phyloP scores from a whole-genome alignment of 1,284 basidiomycete genomes.

The Somion occarium region DNA sequence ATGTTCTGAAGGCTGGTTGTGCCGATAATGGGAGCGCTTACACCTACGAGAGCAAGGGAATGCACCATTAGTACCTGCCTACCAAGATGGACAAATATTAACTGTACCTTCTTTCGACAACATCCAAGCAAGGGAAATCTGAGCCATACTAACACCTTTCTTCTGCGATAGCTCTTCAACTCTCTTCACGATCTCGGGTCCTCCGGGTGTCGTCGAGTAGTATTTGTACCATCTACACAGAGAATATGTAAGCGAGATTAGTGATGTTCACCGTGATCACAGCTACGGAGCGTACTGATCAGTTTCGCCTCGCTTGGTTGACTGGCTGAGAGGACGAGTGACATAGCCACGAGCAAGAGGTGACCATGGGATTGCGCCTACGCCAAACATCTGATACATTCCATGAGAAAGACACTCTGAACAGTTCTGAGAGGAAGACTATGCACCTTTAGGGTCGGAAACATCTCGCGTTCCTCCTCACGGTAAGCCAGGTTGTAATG shows the following conservation, averaged over 20 bases:
- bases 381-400: slow-evolving; percentile 17
- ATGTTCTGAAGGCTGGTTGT: slow-evolving; percentile 31
- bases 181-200: slow-evolving; percentile 14
- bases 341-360: slow-evolving; percentile 30
- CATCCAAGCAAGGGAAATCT: slow-evolving; percentile 34
- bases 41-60: slow-evolving; percentile 12
- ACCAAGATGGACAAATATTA: too few relatives aligned
- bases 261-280: too few relatives aligned
- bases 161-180: slow-evolving; percentile 35
- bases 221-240: slow-evolving; percentile 6
- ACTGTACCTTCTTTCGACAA: slow-evolving; percentile 22
- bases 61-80: slow-evolving; percentile 14
- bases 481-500: slow-evolving; percentile 38
- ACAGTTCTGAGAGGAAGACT: not conserved
- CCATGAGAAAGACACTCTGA: not conserved
- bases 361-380: slow-evolving; percentile 33
- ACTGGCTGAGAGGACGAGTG: slow-evolving; percentile 20
- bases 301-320: slow-evolving; percentile 15
- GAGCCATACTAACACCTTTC: slow-evolving; percentile 32
- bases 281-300: slow-evolving; percentile 8
- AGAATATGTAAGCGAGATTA: not conserved
- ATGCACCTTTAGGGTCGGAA: slow-evolving; percentile 32
- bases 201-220: slow-evolving; percentile 1
- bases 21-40: slow-evolving; percentile 37
- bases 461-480: slow-evolving; percentile 49